Base-by-base conservation (phyloP, 2,329 filamentous ascomycete species). In the Ceratocystis papillata region DNA sequence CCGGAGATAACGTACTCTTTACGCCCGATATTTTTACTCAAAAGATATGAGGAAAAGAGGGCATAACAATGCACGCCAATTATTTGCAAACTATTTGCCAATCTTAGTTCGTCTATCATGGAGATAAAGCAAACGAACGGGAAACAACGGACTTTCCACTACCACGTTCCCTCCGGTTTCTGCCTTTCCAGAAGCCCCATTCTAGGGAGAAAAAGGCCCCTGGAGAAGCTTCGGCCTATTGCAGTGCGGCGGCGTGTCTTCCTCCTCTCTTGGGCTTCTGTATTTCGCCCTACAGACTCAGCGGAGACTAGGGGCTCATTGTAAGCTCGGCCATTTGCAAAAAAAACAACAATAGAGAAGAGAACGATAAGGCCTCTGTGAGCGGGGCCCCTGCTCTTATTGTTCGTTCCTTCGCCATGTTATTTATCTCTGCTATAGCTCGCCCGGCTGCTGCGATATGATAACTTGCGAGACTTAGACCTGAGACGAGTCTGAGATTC, bases 401-500 rank as follows among this genome's bases (percentile, higher is more conserved):
- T 59, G 53, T 59, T 59, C 28, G 33, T 37, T 59, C 25, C 53
- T 59, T 59, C 25, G 53, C 12, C 7, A 10, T 53, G 33, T 12
- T 37, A 37, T 12, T 28, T 53, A 25, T 53, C 20, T 53, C 15
- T 25, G 33, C 48, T 28, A 53, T 53, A 53, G 7, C 25, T 53
- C 8, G 7, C 48, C 8, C 48, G 20, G 20, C 15, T 53, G 25
- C 25, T 22, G 48, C 6, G 15, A 8, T 59, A 17, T 33, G 17
- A 30, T 5, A 30, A 59, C 33, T 37, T 37, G 10, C 33, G 33
- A 15, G 33, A 33, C 25, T n/a, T 20, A 10, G 12, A 30, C 53
- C 53, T 59, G 53, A 59, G 53, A 59, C 53, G 53, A 59, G 53
- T 59, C 28, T 59, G 53, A 59, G 53, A 8, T 59, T 5, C 15